A percentile compares a stretch with the other conserved stretches of the same genome.
phyloP scores from a whole-genome alignment of 371 early-diverging fungal species.

The Basidiobolus meristosporus region DNA sequence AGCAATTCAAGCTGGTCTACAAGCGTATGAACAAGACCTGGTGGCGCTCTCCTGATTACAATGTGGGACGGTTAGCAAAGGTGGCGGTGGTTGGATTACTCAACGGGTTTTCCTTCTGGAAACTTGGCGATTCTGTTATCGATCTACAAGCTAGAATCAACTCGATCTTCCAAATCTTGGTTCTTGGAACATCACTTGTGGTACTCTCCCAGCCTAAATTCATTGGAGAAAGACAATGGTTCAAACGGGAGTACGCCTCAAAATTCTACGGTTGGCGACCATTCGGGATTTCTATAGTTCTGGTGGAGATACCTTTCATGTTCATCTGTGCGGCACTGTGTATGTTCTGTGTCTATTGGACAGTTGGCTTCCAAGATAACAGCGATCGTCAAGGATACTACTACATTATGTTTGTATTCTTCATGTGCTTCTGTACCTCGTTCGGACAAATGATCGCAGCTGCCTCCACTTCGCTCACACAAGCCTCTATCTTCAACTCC shows the following conservation, averaged over 20 bases:
- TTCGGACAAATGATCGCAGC: constrained; percentile 56
- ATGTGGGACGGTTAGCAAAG: constrained; percentile 34
- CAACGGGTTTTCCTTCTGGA: constrained; percentile 58
- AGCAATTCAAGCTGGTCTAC: constrained; percentile 33
- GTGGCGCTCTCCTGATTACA: constrained; percentile 46
- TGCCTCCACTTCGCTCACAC: constrained; percentile 23
- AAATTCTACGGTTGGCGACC: constrained; percentile 54
- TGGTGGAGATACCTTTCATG: constrained; percentile 41
- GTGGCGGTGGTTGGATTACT: constrained; percentile 28
- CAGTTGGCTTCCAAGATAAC: constrained; percentile 21
- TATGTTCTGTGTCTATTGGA: constrained; percentile 47
- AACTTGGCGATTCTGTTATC: constrained; percentile 20
- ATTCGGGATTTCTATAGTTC: constrained; percentile 27
- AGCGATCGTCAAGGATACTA: constrained; percentile 35
- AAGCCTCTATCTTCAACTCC: constrained; percentile 48
- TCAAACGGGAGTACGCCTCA: constrained; percentile 46
- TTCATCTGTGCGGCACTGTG: constrained; percentile 30
- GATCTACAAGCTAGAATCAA: constrained; percentile 55
- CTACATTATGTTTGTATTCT: constrained; percentile 31
- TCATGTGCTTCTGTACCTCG: constrained; percentile 39
- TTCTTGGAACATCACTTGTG: constrained; percentile 42
- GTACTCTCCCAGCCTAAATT: constrained; percentile 54
- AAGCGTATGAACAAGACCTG: constrained; percentile 35
- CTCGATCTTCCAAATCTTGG: constrained; percentile 43
- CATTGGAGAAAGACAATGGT: constrained; percentile 45